Percentiles rank a stretch among this genome's conserved stretches.
Conservation (phyloP, 108 stramenopile species). For the Nitzschia palea region DNA sequence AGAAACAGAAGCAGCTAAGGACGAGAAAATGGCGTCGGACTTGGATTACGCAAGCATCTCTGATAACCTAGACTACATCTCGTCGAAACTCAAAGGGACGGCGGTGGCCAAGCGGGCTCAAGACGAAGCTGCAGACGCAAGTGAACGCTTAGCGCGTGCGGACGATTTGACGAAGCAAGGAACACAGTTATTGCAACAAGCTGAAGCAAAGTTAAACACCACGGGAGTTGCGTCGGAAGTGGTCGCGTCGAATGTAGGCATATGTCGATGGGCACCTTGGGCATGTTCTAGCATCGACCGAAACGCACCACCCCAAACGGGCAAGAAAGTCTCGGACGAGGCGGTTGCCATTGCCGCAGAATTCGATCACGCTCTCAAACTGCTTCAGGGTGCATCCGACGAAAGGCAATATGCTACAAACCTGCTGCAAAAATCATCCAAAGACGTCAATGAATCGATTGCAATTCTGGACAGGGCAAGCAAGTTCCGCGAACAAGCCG, state of each 20-base stretch:
- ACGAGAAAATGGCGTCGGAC: neutral
- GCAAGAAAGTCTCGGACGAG: neutral
- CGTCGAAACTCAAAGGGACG: neutral
- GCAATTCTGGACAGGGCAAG: conserved; percentile 8
- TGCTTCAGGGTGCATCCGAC: neutral
- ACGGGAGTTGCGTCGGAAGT: neutral
- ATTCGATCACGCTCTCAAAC: neutral
- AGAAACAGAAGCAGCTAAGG: neutral
- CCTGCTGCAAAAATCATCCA: conserved; percentile 4
- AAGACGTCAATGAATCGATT: conserved; percentile 26
- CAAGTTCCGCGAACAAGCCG: neutral
- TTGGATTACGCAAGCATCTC: conserved; percentile 5
- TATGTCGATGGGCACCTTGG: conserved; percentile 1
- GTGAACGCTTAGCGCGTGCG: neutral
- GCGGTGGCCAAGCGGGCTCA: neutral
- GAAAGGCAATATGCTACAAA: conserved; percentile 15
- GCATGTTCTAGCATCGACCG: neutral
- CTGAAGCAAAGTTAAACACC: neutral
- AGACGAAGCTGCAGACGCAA: conserved; percentile 1
- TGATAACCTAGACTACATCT: neutral
- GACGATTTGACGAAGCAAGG: conserved; percentile 2
- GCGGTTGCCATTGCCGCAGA: neutral
- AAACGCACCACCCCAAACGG: neutral
- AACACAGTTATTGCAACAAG: neutral
- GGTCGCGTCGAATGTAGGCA: neutral